Evolutionary conservation across 2,329 filamentous ascomycete species (phyloP), one percentile per base, ranked within the genome.

Genomic region (Tolypocladium album): DNA sequence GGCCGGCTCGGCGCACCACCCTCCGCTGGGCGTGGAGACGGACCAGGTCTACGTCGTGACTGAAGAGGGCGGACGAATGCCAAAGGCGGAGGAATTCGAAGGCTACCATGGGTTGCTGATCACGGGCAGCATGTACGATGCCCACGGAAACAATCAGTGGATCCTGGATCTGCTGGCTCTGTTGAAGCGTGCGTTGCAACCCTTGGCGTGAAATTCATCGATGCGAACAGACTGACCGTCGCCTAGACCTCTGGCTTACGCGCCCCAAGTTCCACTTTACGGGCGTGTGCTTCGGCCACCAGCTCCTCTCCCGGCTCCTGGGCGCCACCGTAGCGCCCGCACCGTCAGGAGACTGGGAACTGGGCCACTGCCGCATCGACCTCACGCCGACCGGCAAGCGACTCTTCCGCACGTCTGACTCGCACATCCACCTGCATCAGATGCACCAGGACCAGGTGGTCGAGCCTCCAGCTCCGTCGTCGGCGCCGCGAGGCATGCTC

Each of bases 41-140:
- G 75, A 79, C 31, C 80, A 81, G 67, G 72, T 79, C 43, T 85
- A 81, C 64, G 76, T 85, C 6, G 80, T 85, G 5, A 73, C 79
- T 12, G 76, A 79, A 12, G 66, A 76, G 40, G 75, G 76, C 13
- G 79, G 79, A 4, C 70, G 73, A 12, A 75, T 83, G 22, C 80
- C 81, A 0, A 72, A 70, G 4, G 69, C 72, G 3, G 72, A 76
- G 1, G 80, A 83, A 7, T 78, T 85, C 43, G 82, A 88, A 0
- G 76, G 82, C 15, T 79, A 90, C 36, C 87, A 93, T 1, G 89
- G 86, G 0, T 75, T 94, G n/a, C 73, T 94, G 42, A 79, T 93
- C 58, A 88, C 87, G 1, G 90, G 90, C 3, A 78, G 76, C 82
- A 85, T 82, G 72, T 80, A 84, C 69, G 88, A 89, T 68, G 84